Conservation (phyloP, 768 basidiomycete species). For the Tylopilus vinaceipallidus region DNA sequence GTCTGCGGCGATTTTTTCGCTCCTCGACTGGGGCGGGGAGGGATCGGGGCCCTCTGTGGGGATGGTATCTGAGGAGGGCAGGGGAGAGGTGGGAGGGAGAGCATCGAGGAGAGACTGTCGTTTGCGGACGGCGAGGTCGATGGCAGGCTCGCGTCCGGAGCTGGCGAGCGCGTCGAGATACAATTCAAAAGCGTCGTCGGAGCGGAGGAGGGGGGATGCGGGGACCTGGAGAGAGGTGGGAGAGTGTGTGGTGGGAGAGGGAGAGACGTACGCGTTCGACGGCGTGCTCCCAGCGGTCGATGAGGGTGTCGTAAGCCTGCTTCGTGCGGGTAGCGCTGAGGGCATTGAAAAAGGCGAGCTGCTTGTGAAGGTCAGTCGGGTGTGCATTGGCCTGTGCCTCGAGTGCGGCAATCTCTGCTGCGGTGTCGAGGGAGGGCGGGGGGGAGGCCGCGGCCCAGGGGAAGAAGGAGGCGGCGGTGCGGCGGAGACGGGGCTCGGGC, state of each 20-base stretch:
- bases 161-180: conserved; percentile 70
- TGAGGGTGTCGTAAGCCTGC: conserved; percentile 68
- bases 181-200: conserved; percentile 70
- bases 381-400: conserved; percentile 77
- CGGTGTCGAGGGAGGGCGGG: conserved; percentile 59
- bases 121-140: conserved; percentile 64
- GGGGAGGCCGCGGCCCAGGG: conserved; percentile 35
- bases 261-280: conserved; percentile 69
- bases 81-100: conserved; percentile 20
- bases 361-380: conserved; percentile 66
- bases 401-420: conserved; percentile 67
- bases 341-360: conserved; percentile 67
- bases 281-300: conserved; percentile 81
- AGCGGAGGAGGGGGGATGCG: conserved; percentile 64
- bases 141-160: conserved; percentile 51
- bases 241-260: background rate
- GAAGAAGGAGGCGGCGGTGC: conserved; percentile 26
- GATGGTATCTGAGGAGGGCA: conserved; percentile 12
- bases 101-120: conserved; percentile 61
- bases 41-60: conserved; percentile 16
- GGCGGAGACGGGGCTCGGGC: conserved; percentile 20
- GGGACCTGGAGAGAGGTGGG: conserved; percentile 49
- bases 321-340: conserved; percentile 62
- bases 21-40: conserved; percentile 29
- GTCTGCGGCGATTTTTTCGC: conserved; percentile 43